phyloP scores from a whole-genome alignment of 768 basidiomycete species.

The Rhodosporidiobolus odoratus region DNA sequence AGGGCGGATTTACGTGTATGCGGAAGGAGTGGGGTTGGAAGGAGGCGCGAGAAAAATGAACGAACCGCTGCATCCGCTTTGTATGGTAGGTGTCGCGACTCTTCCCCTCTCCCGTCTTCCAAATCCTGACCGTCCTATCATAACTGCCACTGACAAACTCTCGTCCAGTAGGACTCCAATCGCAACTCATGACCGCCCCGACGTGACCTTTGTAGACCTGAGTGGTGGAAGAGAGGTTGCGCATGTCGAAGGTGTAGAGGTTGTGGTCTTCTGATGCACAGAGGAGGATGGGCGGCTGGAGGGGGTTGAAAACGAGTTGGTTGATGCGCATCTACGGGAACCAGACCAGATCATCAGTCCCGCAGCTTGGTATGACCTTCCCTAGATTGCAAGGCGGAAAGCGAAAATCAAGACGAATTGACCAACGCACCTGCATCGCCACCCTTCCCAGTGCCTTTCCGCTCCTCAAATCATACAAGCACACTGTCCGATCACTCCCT shows the following conservation, averaged over 20 bases:
- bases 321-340: constrained; percentile 71
- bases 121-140: constrained; percentile 89
- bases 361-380: not conserved
- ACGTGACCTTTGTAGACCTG: constrained; percentile 98
- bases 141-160: constrained; percentile 96
- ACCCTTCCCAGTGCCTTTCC: constrained; percentile 89
- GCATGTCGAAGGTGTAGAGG: constrained; percentile 93
- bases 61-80: constrained; percentile 94
- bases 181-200: constrained; percentile 79
- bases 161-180: constrained; percentile 92
- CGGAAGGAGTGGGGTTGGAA: not conserved
- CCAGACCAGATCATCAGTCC: not conserved
- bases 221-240: constrained; percentile 70
- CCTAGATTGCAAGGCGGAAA: not conserved
- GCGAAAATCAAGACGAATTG: not conserved
- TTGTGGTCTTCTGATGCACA: constrained; percentile 99
- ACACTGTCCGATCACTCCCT: constrained; percentile 91
- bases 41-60: constrained; percentile 1
- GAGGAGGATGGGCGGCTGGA: constrained; percentile 81
- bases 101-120: constrained; percentile 78
- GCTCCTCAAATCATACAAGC: constrained; percentile 90
- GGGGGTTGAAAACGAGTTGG: constrained; percentile 89
- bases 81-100: constrained; percentile 90
- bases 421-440: constrained; percentile 68
- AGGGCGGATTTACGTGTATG: constrained; percentile 19